Percentiles rank a stretch among this genome's conserved stretches.
Conservation (phyloP, 2,329 filamentous ascomycete genomes). For the Grosmannia clavigera region DNA sequence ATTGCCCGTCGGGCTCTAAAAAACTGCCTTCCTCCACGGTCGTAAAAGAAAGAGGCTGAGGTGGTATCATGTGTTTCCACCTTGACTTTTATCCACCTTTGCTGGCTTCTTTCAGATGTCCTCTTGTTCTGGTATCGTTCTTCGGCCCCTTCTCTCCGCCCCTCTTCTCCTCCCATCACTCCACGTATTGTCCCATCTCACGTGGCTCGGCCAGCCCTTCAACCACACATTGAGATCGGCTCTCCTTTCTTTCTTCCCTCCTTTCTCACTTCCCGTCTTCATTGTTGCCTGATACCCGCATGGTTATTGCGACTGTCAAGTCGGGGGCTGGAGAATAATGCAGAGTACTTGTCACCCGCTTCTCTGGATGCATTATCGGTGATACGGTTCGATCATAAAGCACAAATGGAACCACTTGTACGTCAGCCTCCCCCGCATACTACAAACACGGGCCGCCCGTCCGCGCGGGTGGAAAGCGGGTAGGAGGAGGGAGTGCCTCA, state of each 20-base stretch:
- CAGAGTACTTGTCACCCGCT: not conserved
- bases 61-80: not conserved
- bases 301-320: not conserved
- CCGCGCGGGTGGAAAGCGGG: not conserved
- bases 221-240: not conserved
- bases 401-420: not conserved
- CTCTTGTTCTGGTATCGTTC: not conserved
- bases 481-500: not conserved
- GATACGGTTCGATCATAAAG: not conserved
- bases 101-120: not conserved
- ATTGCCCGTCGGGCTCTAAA: not conserved
- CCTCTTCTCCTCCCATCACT: not conserved
- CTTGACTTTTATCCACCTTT: not conserved
- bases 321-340: not conserved
- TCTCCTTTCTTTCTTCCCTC: not conserved
- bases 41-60: not conserved
- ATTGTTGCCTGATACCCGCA: not conserved
- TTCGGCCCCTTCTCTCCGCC: not conserved
- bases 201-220: not conserved
- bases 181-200: not conserved
- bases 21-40: not conserved
- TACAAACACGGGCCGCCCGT: not conserved
- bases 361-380: not conserved
- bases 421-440: slow-evolving; percentile 3
- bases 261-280: not conserved